These are phyloP conservation scores for Crithidia expoeki DNA, from an alignment of 208 protist genomes.

Conservation along the genomic window DNA sequence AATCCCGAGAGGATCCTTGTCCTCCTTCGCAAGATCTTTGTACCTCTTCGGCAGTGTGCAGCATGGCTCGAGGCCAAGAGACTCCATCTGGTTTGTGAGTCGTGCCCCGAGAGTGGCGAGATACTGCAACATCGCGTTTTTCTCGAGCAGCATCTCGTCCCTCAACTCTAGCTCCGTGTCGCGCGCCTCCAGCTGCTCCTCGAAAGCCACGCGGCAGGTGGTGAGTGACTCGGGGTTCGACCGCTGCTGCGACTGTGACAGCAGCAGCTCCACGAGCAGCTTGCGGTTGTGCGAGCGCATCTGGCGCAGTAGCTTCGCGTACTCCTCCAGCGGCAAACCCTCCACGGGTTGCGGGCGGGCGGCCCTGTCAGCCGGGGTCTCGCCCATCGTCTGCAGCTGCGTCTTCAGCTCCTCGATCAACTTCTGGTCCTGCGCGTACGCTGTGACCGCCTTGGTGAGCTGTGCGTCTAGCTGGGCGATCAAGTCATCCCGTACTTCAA, in stretches of 20 bases:
- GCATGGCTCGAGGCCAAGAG: conserved; percentile 66
- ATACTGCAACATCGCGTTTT: conserved; percentile 79
- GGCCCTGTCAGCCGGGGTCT: conserved; percentile 31
- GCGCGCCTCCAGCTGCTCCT: conserved; percentile 64
- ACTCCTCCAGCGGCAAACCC: conserved; percentile 64
- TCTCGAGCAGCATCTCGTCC: conserved; percentile 81
- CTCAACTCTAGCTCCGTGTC: conserved; percentile 73
- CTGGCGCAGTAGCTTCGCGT: conserved; percentile 63
- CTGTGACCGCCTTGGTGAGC: conserved; percentile 46
- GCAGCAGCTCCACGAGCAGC: conserved; percentile 43
- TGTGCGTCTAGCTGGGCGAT: conserved; percentile 65
- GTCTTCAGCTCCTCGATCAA: conserved; percentile 47
- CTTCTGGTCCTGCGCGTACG: conserved; percentile 45
- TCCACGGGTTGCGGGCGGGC: conserved; percentile 52
- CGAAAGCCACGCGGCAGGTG: conserved; percentile 22
- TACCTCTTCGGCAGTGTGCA: conserved; percentile 73
- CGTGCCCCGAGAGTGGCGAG: conserved; percentile 66
- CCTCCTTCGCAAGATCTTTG: conserved; percentile 59
- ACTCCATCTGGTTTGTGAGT: conserved; percentile 77
- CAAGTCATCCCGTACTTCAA: conserved; percentile 60
- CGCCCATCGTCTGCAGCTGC: conserved; percentile 34
- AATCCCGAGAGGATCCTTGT: conserved; percentile 53
- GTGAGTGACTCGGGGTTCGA: neutral
- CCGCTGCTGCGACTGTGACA: conserved; percentile 20
- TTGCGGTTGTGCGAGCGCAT: conserved; percentile 62